Percentiles rank a stretch among this genome's conserved stretches.
phyloP scores from a whole-genome alignment of 75 land plant species.

The Azolla pinnata region DNA sequence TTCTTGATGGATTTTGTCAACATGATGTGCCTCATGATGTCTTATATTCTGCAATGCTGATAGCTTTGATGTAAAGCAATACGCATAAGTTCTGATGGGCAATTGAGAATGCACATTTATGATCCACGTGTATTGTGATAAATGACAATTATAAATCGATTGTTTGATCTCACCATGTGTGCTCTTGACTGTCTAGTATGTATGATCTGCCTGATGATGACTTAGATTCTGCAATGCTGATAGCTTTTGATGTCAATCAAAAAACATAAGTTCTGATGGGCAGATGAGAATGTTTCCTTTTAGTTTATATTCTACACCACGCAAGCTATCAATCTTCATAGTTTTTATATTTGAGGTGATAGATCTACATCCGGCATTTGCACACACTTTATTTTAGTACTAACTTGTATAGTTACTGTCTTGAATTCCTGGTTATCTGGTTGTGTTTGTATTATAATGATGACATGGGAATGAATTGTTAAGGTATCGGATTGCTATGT shows the following conservation, averaged over 20 bases:
- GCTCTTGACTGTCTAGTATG: neutral
- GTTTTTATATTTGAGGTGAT: neutral
- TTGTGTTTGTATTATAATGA: too few relatives aligned
- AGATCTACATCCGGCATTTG: too few relatives aligned
- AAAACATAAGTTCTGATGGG: neutral
- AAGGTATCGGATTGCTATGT: too few relatives aligned
- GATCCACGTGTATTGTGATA: neutral
- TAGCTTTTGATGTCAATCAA: neutral
- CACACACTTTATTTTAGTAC: neutral
- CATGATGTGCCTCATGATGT: neutral
- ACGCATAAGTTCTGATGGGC: conserved; percentile 4
- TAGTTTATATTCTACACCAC: neutral
- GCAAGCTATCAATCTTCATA: neutral
- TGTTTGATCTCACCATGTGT: too few relatives aligned
- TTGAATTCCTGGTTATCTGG: too few relatives aligned
- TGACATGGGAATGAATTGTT: too few relatives aligned
- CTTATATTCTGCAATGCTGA: conserved; percentile 4
- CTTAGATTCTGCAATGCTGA: conserved; percentile 4
- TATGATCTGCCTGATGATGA: neutral
- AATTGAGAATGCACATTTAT: neutral
- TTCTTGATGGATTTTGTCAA: neutral
- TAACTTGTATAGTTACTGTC: neutral
- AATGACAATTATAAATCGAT: too few relatives aligned
- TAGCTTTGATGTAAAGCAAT: neutral
- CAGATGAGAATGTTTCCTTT: neutral